Evolutionary conservation across 257 asterid genomes (phyloP), one percentile per base, ranked within the genome.

Genomic region (Solanum bulbocastanum): DNA sequence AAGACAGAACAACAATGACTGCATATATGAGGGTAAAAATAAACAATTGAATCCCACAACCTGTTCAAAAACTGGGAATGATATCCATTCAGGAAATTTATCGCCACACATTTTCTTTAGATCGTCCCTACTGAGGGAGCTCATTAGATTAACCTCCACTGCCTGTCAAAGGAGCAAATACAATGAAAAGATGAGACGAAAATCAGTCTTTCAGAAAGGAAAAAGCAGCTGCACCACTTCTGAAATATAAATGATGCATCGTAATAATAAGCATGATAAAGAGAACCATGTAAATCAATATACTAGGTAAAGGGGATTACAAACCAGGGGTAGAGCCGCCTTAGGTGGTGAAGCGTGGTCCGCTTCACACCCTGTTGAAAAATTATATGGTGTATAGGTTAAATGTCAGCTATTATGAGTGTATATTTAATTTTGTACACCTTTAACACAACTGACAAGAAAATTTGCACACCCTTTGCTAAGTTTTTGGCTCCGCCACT

Each of bases 51-150:
- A 68, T 11, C 69, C 39, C 42, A 83, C 66, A 86, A 97, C 99
- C 98, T 97, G 99, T 92, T 97, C 99, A 86, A 75, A 97, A 74
- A 92, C 98, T 37, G 99, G 99, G 91, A 97, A 97, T 4, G 99
- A 96, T 86, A 97, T 97, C 99, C 99, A 97, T 86, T 94, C 98
- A 1, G 99, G 99, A 90, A 92, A 94, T 83, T 94, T 95, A 58
- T 95, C 99, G 78, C 99, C 99, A 82, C 99, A 97, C 37, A 95
- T 94, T 91, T 95, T 95, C 88, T 92, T 95, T 92, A 97, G 87
- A 88, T 97, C 99, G 23, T 97, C 99, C 93, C 96, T 94, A 89
- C 85, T 92, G 89, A 97, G 94, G 60, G 96, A 93, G 92, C 99
- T 92, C 22, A 97, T 91, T 74, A 94, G 92, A 88, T 96, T 95